Base-by-base conservation (phyloP, 2,329 filamentous ascomycete species). In the Penicillium sp. region DNA sequence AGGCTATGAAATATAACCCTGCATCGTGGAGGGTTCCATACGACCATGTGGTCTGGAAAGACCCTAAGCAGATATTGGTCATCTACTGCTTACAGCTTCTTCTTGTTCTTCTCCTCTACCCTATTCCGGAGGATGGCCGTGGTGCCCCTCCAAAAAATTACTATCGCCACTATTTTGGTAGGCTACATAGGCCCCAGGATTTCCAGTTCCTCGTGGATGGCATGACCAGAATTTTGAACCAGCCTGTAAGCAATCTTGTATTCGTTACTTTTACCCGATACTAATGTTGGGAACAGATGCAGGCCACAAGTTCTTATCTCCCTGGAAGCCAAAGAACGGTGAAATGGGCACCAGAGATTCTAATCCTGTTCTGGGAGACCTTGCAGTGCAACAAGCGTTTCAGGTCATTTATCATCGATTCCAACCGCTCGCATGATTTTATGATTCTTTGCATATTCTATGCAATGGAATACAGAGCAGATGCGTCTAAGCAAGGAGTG, bases 331-430 rank as follows among this genome's bases (percentile, higher is more conserved):
- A 96, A 67, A 85, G 89, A 48, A 85, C 89, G 0, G 81, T 91
- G 52, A 91, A 91, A 69, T 96, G 93, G 83, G 92, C 93, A 0
- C 93, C 95, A 1, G 95, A 99, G 75, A 96, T 96, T 79, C 88
- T 98, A 54, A 95, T 97, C 84, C 82, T 99, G 2, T 97, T 98
- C 71, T 99, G 95, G 95, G 95, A 99, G 78, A 87, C 92, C 37
- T 86, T 95, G 4, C 95, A 99, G 75, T 97, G 93, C 82, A 99
- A 99, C 77, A 98, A 96, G 77, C 85, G 93, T 58, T 99, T 99
- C 77, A 85, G 95, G 31, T 92, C 92, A 1, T 99, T 97, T 75
- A 95, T 99, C 68, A 93, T 98, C 62, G 95, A 99, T 67, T 98
- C 95, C 0, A 92, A 95, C 70, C 84, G 93, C 53, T 91, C 91